These are phyloP conservation scores for Evernia prunastri DNA, from an alignment of 495 filamentous ascomycete genomes.

Conservation along the genomic window DNA sequence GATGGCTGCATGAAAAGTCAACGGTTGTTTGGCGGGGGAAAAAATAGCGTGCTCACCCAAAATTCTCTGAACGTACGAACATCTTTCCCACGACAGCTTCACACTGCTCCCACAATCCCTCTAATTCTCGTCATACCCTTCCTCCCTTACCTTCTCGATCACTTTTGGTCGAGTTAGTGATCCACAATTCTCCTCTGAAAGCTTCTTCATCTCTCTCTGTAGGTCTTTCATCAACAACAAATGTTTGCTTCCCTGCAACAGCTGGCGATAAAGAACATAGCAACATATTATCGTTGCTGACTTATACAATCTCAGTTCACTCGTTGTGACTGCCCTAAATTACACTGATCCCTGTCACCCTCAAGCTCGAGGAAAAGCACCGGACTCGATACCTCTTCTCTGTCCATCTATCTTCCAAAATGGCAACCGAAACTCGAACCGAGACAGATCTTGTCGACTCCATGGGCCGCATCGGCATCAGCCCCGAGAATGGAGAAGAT, in stretches of 20 bases:
- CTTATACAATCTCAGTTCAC: neutral
- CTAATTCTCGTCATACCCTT: neutral
- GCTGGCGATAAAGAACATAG: neutral
- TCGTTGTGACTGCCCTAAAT: neutral
- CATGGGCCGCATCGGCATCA: conserved; percentile 37
- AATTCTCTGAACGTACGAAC: neutral
- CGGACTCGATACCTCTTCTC: conserved; percentile 3
- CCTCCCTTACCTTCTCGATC: neutral
- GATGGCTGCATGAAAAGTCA: conserved; percentile 8
- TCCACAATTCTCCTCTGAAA: neutral
- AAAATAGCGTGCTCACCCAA: neutral
- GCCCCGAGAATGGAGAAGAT: conserved; percentile 42
- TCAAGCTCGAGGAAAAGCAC: neutral
- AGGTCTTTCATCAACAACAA: neutral
- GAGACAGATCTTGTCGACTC: conserved; percentile 42
- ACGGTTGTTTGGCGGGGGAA: conserved; percentile 10
- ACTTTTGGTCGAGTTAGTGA: neutral
- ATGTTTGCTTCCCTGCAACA: neutral
- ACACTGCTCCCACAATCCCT: neutral
- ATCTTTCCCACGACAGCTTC: neutral
- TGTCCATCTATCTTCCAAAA: conserved; percentile 25
- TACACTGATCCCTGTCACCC: neutral
- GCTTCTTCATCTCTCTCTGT: neutral
- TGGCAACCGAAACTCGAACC: conserved; percentile 46
- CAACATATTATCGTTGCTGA: neutral